These are phyloP conservation scores for Stenocarpella maydis DNA, from an alignment of 2,329 filamentous ascomycete genomes.

Conservation along the genomic window DNA sequence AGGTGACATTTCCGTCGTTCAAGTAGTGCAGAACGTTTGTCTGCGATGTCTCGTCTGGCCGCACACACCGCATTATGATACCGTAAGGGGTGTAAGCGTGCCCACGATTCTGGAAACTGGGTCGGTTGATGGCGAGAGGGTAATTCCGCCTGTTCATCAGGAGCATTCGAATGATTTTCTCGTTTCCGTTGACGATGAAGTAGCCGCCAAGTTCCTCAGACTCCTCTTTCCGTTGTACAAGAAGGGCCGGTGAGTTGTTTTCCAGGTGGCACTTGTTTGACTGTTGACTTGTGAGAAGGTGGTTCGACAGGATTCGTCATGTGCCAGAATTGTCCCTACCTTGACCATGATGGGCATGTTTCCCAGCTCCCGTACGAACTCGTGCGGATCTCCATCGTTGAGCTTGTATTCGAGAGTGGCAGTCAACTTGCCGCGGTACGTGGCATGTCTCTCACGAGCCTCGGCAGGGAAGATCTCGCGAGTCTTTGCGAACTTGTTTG, in stretches of 20 bases:
- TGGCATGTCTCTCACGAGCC: conserved; percentile 91
- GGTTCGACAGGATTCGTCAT: conserved; percentile 37
- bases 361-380: conserved; percentile 85
- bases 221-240: conserved; percentile 91
- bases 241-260: conserved; percentile 79
- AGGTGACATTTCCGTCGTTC: conserved; percentile 93
- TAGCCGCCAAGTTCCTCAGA: conserved; percentile 96
- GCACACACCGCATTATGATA: conserved; percentile 89
- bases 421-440: conserved; percentile 87
- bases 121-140: conserved; percentile 91
- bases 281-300: conserved; percentile 50
- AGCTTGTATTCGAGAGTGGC: conserved; percentile 85
- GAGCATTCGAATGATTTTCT: conserved; percentile 94
- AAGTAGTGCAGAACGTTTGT: conserved; percentile 98
- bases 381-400: conserved; percentile 85
- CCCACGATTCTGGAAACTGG: conserved; percentile 89
- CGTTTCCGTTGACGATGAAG: conserved; percentile 96
- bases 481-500: conserved; percentile 85
- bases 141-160: conserved; percentile 92
- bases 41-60: conserved; percentile 97
- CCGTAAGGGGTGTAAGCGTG: conserved; percentile 87
- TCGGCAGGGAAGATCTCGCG: conserved; percentile 91
- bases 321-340: conserved; percentile 56
- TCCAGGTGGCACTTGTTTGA: conserved; percentile 92
- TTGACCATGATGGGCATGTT: conserved; percentile 93